Evolutionary conservation across 805 yeast species (phyloP).

Genomic region (Blastobotrys peoriensis): DNA sequence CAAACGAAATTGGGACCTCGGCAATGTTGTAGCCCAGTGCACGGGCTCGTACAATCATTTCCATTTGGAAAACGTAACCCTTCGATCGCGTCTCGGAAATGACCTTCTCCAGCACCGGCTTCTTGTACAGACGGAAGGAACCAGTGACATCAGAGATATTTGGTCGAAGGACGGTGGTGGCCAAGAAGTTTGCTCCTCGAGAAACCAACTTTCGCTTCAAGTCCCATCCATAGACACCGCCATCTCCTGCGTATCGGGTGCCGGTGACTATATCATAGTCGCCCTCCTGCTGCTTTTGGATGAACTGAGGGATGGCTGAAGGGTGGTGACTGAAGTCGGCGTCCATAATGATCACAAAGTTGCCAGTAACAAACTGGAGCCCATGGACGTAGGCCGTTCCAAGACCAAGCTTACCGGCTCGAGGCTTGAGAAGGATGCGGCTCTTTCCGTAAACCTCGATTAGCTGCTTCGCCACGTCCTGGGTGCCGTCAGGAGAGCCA

Average conservation of each 20-base stretch:
- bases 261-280: conserved; percentile 40
- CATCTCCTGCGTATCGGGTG: conserved; percentile 73
- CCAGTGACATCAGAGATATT: conserved; percentile 71
- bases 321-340: conserved; percentile 83
- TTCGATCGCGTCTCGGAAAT: conserved; percentile 64
- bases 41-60: conserved; percentile 79
- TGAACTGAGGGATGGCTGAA: conserved; percentile 69
- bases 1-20: conserved; percentile 74
- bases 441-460: conserved; percentile 46
- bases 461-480: conserved; percentile 52
- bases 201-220: conserved; percentile 70
- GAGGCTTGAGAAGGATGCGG: conserved; percentile 58
- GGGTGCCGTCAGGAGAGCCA: conserved; percentile 78
- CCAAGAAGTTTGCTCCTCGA: conserved; percentile 75
- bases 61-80: conserved; percentile 85
- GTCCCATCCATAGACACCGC: conserved; percentile 84
- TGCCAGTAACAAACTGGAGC: conserved; percentile 61
- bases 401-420: conserved; percentile 72
- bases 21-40: conserved; percentile 67
- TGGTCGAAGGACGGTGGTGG: conserved; percentile 65
- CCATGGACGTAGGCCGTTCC: conserved; percentile 79
- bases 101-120: conserved; percentile 57
- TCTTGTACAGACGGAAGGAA: conserved; percentile 68
- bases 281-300: conserved; percentile 47
- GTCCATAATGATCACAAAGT: conserved; percentile 75